Conservation (phyloP, 192 early-diverging fungal genomes). For the Funneliformis geosporum region DNA sequence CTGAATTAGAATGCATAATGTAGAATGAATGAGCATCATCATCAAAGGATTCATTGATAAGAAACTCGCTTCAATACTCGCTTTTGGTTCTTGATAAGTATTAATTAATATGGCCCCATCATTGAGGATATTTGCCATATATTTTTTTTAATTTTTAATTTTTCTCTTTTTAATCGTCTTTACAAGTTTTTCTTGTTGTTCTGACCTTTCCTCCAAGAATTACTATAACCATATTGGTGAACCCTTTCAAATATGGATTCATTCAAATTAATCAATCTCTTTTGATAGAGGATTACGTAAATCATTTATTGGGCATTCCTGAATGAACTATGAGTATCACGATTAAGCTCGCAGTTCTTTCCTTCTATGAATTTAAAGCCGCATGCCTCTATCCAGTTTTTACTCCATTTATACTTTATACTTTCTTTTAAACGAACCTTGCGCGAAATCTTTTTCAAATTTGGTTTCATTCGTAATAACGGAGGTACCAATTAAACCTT, state of each 20-base stretch:
- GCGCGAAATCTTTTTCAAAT: neutral
- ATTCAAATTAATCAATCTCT: neutral
- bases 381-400: neutral
- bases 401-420: neutral
- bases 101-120: too few species aligned
- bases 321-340: neutral
- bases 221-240: neutral
- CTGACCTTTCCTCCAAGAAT: neutral
- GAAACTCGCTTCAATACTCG: neutral
- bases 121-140: too few species aligned
- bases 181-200: too few species aligned
- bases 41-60: neutral
- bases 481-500: too few species aligned
- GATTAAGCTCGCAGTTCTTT: neutral
- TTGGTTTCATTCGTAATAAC: neutral
- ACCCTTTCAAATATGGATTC: neutral
- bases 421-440: neutral
- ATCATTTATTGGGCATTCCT: neutral
- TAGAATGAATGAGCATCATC: too few species aligned
- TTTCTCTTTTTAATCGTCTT: too few species aligned
- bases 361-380: slow-evolving; percentile 5
- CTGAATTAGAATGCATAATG: too few species aligned
- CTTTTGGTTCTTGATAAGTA: neutral
- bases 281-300: neutral
- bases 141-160: too few species aligned